These are phyloP conservation scores for Phaeotremella skinneri DNA, from an alignment of 768 basidiomycete species.

Conservation along the genomic window DNA sequence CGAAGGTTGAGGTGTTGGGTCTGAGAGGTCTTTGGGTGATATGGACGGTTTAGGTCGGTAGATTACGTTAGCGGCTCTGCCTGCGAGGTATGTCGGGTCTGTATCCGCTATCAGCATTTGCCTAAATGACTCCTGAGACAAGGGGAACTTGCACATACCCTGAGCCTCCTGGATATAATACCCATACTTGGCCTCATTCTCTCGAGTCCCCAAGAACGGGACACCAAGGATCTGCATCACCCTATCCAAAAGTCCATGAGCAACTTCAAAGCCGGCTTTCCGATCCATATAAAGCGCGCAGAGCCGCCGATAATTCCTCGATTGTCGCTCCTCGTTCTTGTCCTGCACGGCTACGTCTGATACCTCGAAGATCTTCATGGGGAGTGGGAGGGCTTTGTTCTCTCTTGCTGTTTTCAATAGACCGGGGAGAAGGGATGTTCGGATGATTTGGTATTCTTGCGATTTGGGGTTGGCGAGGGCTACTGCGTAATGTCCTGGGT, in stretches of 20 bases:
- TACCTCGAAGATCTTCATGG: conserved; percentile 89
- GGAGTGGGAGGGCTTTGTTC: conserved; percentile 88
- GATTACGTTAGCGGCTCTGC: conserved; percentile 86
- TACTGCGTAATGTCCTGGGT: conserved; percentile 76
- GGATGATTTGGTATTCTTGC: conserved; percentile 94
- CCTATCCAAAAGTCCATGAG: conserved; percentile 90
- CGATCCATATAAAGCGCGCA: conserved; percentile 95
- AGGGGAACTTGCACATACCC: conserved; percentile 59
- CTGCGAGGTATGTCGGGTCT: conserved; percentile 95
- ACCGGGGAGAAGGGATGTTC: conserved; percentile 91
- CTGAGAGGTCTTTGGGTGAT: conserved; percentile 12
- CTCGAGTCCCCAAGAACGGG: conserved; percentile 64
- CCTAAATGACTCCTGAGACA: not conserved
- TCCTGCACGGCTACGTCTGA: conserved; percentile 94
- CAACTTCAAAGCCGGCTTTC: conserved; percentile 92
- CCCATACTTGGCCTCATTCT: conserved; percentile 57
- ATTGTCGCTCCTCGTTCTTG: conserved; percentile 58
- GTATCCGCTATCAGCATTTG: conserved; percentile 7
- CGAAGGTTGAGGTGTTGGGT: conserved; percentile 29
- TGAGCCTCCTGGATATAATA: conserved; percentile 87
- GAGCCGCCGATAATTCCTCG: conserved; percentile 77
- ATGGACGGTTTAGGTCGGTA: conserved; percentile 61
- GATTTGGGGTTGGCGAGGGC: conserved; percentile 97
- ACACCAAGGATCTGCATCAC: conserved; percentile 96
- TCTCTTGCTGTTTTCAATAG: conserved; percentile 95